Conservation (phyloP, 2,329 filamentous ascomycete species). For the Penicillium brevicompactum region DNA sequence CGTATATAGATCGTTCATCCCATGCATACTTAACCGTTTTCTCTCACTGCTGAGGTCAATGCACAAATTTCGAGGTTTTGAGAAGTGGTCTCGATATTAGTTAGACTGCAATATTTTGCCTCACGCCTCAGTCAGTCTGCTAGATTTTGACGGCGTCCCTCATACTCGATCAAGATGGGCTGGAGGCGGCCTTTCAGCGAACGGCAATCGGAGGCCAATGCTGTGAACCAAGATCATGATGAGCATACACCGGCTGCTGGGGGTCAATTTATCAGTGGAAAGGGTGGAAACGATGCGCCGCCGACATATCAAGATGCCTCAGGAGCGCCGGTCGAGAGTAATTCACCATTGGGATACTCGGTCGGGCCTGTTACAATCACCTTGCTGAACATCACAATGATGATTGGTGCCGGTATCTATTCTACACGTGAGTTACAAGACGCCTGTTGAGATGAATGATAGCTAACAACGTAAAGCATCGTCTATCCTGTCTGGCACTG, state of each 20-base stretch:
- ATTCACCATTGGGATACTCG: conserved; percentile 61
- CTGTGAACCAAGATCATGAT: not conserved
- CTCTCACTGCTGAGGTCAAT: too few relatives aligned
- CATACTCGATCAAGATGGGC: not conserved
- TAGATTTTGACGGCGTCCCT: not conserved
- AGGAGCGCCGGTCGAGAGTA: conserved; percentile 62
- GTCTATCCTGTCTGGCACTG: conserved; percentile 58
- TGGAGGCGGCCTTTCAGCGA: not conserved
- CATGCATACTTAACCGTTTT: too few relatives aligned
- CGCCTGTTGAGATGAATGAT: not conserved
- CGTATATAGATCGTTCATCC: too few relatives aligned
- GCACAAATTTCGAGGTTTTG: too few relatives aligned
- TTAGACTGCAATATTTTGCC: too few relatives aligned
- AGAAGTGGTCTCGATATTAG: too few relatives aligned
- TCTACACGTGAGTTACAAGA: conserved; percentile 57
- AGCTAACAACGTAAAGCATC: conserved; percentile 47
- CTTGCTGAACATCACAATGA: conserved; percentile 63
- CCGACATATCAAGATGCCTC: conserved; percentile 61
- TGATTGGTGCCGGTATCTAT: conserved; percentile 65
- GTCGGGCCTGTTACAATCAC: conserved; percentile 61
- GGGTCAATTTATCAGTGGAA: conserved; percentile 1
- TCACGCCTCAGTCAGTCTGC: too few relatives aligned
- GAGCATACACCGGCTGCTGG: not conserved
- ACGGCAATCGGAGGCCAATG: not conserved
- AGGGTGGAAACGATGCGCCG: conserved; percentile 48